Base-by-base conservation (phyloP, 177 flowering plant genomes). In the Vitis hybrid region DNA sequence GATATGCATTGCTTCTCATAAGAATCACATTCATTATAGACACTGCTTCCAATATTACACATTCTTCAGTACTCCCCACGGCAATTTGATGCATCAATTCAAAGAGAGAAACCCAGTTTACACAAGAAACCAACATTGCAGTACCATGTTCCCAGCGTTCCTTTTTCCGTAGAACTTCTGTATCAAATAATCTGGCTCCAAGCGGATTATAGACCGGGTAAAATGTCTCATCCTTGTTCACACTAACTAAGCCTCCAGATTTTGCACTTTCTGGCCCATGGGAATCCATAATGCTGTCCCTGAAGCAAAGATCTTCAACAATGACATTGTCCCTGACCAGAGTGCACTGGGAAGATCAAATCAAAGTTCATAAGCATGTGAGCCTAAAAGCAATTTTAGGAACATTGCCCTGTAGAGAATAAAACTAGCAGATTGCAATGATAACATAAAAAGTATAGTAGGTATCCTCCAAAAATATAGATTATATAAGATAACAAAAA, bases 321-420 rank as follows among this genome's bases (percentile, higher is more conserved):
- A 64, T 66, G 62, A 88, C 76, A 85, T 85, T 86, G 76, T 89
- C 90, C 98, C 98, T 93, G 93, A 83, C 82, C 81, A 87, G 81
- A 86, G 80, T 83, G 84, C 88, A 90, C 93, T 84, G 89, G 82
- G 84, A 87, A 83, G 78, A 90, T 89, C 90, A 89, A 84, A 87
- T 86, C 81, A 81, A 80, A 86, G 87, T 74, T 80, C 83, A 90
- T 86, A 89, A 89, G 95, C 72, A 74, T 55, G 65, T 52, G 67
- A 68, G 75, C 22, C 72, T 51, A 64, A 5, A 57, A 26, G n/a
- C 13, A 31, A 33, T 52, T 10, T 39, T 1, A 53, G 56, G 1
- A 66, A 55, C 58, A 58, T 51, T 50, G 1, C 18, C 53, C 29
- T 0, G 9, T 11, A 9, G 16, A 13, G 55, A 15, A 66, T 8